Conservation (phyloP, 768 basidiomycete species). For the Boletus fagicola region DNA sequence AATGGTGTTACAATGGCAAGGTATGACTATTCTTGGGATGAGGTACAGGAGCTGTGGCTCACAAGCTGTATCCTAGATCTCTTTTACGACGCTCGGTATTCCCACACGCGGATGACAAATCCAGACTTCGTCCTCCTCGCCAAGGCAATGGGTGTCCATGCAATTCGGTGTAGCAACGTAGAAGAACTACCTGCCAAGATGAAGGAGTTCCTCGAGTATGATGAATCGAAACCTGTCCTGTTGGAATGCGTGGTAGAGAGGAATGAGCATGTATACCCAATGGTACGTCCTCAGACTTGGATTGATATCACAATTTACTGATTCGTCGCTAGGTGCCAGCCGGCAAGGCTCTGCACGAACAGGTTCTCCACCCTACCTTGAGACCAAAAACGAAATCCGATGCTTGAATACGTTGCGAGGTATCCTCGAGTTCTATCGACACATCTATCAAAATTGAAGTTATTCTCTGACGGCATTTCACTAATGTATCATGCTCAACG, state of each 20-base stretch:
- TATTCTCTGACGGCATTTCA: slow-evolving; percentile 6
- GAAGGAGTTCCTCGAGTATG: slow-evolving; percentile 98
- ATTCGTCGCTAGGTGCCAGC: slow-evolving; percentile 64
- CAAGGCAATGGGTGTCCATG: slow-evolving; percentile 89
- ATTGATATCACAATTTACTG: background rate
- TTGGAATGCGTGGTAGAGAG: slow-evolving; percentile 87
- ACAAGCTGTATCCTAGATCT: slow-evolving; percentile 54
- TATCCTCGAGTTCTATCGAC: background rate
- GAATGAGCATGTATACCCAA: slow-evolving; percentile 88
- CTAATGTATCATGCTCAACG: slow-evolving; percentile 21
- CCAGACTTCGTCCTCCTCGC: slow-evolving; percentile 93
- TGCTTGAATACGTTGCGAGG: slow-evolving; percentile 13
- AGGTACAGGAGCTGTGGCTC: background rate
- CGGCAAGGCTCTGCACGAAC: slow-evolving; percentile 93
- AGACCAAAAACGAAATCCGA: slow-evolving; percentile 28
- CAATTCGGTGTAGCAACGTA: slow-evolving; percentile 66
- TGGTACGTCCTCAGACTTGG: slow-evolving; percentile 48
- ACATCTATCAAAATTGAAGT: background rate
- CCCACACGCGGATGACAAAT: slow-evolving; percentile 93
- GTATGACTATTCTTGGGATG: slow-evolving; percentile 39
- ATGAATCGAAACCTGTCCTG: slow-evolving; percentile 79
- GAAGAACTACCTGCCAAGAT: slow-evolving; percentile 90
- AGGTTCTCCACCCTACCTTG: slow-evolving; percentile 69
- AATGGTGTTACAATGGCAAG: slow-evolving; percentile 99
- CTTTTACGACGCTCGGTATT: slow-evolving; percentile 96